These are phyloP conservation scores for Magnaporthales sp. DNA, from an alignment of 2,329 filamentous ascomycete species.

Conservation along the genomic window DNA sequence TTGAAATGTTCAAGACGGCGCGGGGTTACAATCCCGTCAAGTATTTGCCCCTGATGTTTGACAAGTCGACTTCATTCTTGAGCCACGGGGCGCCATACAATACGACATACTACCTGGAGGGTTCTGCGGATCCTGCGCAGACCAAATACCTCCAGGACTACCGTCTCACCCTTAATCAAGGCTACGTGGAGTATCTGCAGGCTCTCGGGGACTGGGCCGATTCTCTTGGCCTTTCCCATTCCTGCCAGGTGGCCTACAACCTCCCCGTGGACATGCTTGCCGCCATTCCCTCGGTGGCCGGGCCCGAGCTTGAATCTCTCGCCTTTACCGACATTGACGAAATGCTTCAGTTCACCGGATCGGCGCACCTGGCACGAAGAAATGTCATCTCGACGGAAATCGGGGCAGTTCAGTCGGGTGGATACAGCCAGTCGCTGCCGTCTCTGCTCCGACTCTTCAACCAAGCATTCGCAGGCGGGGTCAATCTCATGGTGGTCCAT, in stretches of 20 bases:
- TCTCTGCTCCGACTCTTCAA: slow-evolving; percentile 26
- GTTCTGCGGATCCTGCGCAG: background rate
- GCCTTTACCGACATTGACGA: slow-evolving; percentile 26
- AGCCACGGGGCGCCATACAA: background rate
- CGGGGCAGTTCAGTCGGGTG: slow-evolving; percentile 17
- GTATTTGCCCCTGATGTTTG: slow-evolving; percentile 22
- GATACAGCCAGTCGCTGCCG: slow-evolving; percentile 17
- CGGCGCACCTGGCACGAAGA: slow-evolving; percentile 27
- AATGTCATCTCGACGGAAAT: slow-evolving; percentile 29
- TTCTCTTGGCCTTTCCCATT: slow-evolving; percentile 23
- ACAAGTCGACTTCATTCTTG: background rate
- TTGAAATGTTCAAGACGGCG: slow-evolving; percentile 18
- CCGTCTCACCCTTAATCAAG: slow-evolving; percentile 9
- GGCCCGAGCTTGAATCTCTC: slow-evolving; percentile 31
- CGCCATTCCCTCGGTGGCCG: slow-evolving; percentile 25
- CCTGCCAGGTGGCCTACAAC: slow-evolving; percentile 30
- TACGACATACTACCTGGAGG: background rate
- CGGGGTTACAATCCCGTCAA: slow-evolving; percentile 23
- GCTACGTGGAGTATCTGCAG: slow-evolving; percentile 19
- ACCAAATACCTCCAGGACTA: slow-evolving; percentile 16
- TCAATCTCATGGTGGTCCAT: slow-evolving; percentile 36
- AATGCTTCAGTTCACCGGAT: slow-evolving; percentile 29
- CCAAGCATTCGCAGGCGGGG: slow-evolving; percentile 26
- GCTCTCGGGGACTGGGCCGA: slow-evolving; percentile 21
- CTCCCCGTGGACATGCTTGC: slow-evolving; percentile 31